Percentiles rank a stretch among this genome's conserved stretches.
These are phyloP conservation scores for Arabidopsis suecica DNA, from an alignment of 345 rosid species.

Conservation along the genomic window DNA sequence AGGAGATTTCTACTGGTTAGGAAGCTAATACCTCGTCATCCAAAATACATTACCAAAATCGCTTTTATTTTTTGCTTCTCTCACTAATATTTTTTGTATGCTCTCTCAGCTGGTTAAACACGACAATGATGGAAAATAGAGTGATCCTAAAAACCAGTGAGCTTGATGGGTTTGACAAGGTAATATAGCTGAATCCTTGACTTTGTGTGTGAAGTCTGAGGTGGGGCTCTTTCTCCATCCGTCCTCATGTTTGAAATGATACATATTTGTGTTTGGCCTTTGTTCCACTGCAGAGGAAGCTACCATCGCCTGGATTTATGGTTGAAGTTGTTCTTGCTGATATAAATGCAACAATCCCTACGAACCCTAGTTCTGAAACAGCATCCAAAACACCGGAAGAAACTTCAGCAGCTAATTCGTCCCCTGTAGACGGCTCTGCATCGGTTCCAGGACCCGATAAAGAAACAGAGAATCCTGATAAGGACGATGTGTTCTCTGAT, in stretches of 20 bases:
- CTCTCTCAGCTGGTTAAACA: conserved; percentile 76
- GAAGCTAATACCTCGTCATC: conserved; percentile 23
- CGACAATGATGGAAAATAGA: conserved; percentile 83
- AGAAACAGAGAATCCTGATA: conserved; percentile 52
- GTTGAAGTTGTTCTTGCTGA: conserved; percentile 78
- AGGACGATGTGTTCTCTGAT: conserved; percentile 85
- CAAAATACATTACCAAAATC: conserved; percentile 5
- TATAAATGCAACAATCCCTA: conserved; percentile 46
- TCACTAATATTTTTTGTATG: conserved; percentile 19
- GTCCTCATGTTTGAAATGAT: conserved; percentile 4
- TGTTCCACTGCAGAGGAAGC: conserved; percentile 65
- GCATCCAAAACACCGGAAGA: conserved; percentile 51
- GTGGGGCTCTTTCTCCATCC: conserved; percentile 23
- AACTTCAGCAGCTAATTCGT: conserved; percentile 47
- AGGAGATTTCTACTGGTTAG: conserved; percentile 93
- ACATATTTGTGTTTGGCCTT: conserved; percentile 22
- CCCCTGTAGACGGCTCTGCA: conserved; percentile 44
- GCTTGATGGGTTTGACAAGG: conserved; percentile 85
- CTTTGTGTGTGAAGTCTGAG: conserved; percentile 11
- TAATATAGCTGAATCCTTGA: conserved; percentile 34
- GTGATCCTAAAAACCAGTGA: conserved; percentile 64
- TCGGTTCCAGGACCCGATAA: conserved; percentile 51
- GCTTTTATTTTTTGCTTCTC: conserved; percentile 15
- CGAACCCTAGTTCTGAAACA: conserved; percentile 44
- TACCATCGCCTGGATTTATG: conserved; percentile 86